Percentiles rank a stretch among this genome's conserved stretches.
Evolutionary conservation across 306 rosid species (phyloP).

Genomic region (Quercus ilex): DNA sequence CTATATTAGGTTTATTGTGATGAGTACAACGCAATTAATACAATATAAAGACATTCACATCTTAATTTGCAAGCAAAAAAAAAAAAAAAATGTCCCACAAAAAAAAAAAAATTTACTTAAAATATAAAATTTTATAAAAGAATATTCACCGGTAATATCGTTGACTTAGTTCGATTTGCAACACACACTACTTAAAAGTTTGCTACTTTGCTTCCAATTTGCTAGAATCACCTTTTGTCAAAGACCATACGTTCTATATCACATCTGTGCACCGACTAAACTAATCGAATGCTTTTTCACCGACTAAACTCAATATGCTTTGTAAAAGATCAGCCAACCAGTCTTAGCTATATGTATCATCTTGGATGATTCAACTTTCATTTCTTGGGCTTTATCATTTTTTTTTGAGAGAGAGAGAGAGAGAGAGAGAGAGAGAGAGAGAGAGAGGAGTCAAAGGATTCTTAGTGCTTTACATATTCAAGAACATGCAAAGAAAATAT

Average conservation of each 20-base stretch:
- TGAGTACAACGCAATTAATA: no score
- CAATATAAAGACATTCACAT: no score
- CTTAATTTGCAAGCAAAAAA: no score
- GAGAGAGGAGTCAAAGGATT: not conserved
- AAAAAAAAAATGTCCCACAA: no score
- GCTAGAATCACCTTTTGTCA: not conserved
- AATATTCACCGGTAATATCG: not conserved
- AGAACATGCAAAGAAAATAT: not conserved
- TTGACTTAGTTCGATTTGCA: not conserved
- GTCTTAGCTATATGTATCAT: not conserved
- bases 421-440: not conserved
- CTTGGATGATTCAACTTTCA: not conserved
- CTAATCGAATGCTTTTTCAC: not conserved
- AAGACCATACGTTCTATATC: not conserved
- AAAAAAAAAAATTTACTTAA: no score
- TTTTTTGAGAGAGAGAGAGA: not conserved
- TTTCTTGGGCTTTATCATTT: slow-evolving; percentile 12
- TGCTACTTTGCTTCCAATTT: not conserved
- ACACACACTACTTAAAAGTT: not conserved
- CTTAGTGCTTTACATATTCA: not conserved
- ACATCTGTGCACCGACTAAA: not conserved
- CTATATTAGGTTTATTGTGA: no score
- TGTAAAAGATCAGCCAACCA: slow-evolving; percentile 9
- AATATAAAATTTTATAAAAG: no score
- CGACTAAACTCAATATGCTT: slow-evolving; percentile 1